A percentile compares a stretch with the other conserved stretches of the same genome.
Evolutionary conservation across 116 monocot genomes (phyloP).

Genomic region (Zostera marina): DNA sequence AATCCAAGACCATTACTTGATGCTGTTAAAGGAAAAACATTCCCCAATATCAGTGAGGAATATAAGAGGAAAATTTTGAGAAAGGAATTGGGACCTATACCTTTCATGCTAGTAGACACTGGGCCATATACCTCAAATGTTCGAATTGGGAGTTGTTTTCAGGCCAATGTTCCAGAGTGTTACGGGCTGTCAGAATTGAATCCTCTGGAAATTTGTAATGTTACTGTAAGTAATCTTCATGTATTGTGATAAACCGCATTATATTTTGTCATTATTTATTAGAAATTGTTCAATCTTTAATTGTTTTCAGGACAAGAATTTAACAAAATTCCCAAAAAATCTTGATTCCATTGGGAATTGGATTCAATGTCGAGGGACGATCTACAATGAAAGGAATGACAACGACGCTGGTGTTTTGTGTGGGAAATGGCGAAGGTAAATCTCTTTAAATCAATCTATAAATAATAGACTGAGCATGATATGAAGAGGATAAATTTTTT

Average conservation of each 20-base stretch:
- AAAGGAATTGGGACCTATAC: constrained; percentile 17
- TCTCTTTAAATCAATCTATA: not conserved
- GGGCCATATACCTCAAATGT: constrained; percentile 22
- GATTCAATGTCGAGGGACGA: constrained; percentile 48
- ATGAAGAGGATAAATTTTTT: no score
- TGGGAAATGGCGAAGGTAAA: constrained; percentile 65
- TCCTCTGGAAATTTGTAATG: constrained; percentile 18
- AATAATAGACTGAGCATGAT: no score
- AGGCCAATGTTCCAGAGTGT: constrained; percentile 51
- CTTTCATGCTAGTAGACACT: constrained; percentile 30
- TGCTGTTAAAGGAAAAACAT: constrained; percentile 7
- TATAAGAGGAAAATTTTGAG: constrained; percentile 13
- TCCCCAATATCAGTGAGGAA: constrained; percentile 6
- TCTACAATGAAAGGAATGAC: constrained; percentile 14
- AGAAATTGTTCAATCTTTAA: not conserved
- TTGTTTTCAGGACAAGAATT: constrained; percentile 18
- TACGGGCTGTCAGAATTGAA: constrained; percentile 18
- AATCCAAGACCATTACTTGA: constrained; percentile 13
- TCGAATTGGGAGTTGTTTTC: constrained; percentile 43
- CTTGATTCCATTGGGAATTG: constrained; percentile 48
- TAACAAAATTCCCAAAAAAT: constrained; percentile 7
- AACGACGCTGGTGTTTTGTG: constrained; percentile 28
- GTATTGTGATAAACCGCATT: not conserved
- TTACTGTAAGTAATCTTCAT: constrained; percentile 16
- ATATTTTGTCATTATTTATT: not conserved